Evolutionary conservation across 2,329 filamentous ascomycete genomes (phyloP).

Genomic region (Chalaropsis ovoidea): DNA sequence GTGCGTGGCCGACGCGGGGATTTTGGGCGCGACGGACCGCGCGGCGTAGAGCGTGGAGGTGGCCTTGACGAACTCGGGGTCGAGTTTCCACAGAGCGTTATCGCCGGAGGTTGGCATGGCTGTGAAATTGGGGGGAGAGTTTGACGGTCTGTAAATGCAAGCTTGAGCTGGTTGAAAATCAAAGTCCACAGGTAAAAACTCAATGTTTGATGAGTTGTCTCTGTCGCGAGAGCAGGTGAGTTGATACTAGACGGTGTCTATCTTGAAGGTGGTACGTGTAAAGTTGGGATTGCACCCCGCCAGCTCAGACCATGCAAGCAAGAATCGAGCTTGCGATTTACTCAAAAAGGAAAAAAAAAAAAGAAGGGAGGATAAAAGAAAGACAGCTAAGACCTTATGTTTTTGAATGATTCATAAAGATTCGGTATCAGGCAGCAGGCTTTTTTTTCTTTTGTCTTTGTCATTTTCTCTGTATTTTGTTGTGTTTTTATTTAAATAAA

Average conservation of each 20-base stretch:
- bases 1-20: background rate
- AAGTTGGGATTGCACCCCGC: background rate
- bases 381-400: background rate
- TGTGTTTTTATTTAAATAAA: background rate
- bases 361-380: background rate
- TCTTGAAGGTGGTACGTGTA: background rate
- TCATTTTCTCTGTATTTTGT: background rate
- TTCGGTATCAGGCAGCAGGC: background rate
- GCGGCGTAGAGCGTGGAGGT: constrained; percentile 16
- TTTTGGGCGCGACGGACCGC: constrained; percentile 8
- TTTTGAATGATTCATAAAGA: background rate
- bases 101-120: background rate
- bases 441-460: background rate
- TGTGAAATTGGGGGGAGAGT: background rate
- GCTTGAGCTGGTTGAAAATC: background rate
- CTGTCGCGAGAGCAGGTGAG: background rate
- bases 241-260: background rate
- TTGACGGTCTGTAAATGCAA: no score
- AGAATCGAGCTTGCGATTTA: background rate
- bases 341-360: background rate
- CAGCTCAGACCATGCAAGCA: background rate
- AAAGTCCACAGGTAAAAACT: background rate
- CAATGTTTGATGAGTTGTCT: background rate
- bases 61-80: constrained; percentile 11
- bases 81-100: constrained; percentile 15